phyloP scores from a whole-genome alignment of 2,329 filamentous ascomycete species.

The Ceratocystis cacaofunesta region DNA sequence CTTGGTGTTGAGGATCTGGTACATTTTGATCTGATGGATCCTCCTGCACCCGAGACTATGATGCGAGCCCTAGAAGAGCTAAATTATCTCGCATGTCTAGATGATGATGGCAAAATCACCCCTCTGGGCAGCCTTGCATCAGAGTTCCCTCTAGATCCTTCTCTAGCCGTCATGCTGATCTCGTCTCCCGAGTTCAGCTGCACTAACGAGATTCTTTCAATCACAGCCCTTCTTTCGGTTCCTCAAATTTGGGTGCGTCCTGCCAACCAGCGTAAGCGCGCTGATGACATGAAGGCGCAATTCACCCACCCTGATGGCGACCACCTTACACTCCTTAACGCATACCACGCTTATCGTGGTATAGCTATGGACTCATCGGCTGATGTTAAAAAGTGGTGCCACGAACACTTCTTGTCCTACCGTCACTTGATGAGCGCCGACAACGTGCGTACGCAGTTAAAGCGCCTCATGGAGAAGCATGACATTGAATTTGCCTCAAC shows the following conservation, averaged over 20 bases:
- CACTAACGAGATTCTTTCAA: conserved; percentile 93
- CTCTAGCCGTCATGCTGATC: conserved; percentile 93
- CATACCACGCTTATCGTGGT: conserved; percentile 92
- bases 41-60: conserved; percentile 90
- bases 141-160: conserved; percentile 87
- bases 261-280: conserved; percentile 68
- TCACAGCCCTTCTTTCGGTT: conserved; percentile 85
- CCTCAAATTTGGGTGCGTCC: conserved; percentile 89
- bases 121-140: conserved; percentile 73
- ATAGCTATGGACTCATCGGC: conserved; percentile 40
- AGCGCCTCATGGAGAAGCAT: conserved; percentile 91
- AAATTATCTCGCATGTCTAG: conserved; percentile 90
- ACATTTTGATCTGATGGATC: conserved; percentile 98
- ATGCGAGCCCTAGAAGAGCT: conserved; percentile 96
- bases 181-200: conserved; percentile 96
- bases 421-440: conserved; percentile 84
- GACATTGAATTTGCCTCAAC: conserved; percentile 77
- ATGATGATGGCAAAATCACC: conserved; percentile 91
- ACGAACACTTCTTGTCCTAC: conserved; percentile 87
- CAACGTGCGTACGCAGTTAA: conserved; percentile 80
- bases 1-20: conserved; percentile 89
- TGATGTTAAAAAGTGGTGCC: conserved; percentile 82
- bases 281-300: conserved; percentile 91
- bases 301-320: conserved; percentile 91
- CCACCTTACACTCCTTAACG: conserved; percentile 89